Evolutionary conservation across 2,329 filamentous ascomycete genomes (phyloP).

Genomic region (Alternaria sp.): DNA sequence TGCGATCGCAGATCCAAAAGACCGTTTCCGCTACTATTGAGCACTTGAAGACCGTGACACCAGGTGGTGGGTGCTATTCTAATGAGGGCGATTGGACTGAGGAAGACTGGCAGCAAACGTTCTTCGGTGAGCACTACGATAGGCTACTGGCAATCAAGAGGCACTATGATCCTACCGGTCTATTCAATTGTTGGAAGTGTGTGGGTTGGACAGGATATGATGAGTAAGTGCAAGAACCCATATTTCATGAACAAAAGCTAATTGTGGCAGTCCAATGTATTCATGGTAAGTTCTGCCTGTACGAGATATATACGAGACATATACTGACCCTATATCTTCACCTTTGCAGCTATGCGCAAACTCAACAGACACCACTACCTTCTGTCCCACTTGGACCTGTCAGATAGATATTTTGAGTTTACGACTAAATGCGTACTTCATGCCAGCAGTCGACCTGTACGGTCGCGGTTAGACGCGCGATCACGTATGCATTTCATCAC

Average conservation of each 20-base stretch:
- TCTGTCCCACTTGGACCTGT: constrained; percentile 35
- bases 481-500: neutral
- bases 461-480: neutral
- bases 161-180: constrained; percentile 39
- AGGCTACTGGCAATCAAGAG: constrained; percentile 39
- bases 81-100: constrained; percentile 50
- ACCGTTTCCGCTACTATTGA: constrained; percentile 43
- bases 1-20: constrained; percentile 39
- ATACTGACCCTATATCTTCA: too few relatives aligned
- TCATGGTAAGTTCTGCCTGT: constrained; percentile 22
- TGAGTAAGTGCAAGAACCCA: constrained; percentile 34
- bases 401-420: neutral
- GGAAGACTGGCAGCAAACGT: constrained; percentile 46
- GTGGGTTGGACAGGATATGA: constrained; percentile 48
- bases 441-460: neutral
- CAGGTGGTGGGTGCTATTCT: constrained; percentile 48
- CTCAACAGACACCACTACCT: constrained; percentile 28
- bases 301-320: too few relatives aligned
- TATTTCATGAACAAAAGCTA: constrained; percentile 10
- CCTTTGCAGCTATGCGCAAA: constrained; percentile 30
- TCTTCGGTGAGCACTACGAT: constrained; percentile 47
- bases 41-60: constrained; percentile 45
- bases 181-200: constrained; percentile 52
- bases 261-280: constrained; percentile 36
- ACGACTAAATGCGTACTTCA: neutral